Percentiles rank a stretch among this genome's conserved stretches.
These are phyloP conservation scores for Jatropha podagrica DNA, from an alignment of 441 rosid species.

Conservation along the genomic window DNA sequence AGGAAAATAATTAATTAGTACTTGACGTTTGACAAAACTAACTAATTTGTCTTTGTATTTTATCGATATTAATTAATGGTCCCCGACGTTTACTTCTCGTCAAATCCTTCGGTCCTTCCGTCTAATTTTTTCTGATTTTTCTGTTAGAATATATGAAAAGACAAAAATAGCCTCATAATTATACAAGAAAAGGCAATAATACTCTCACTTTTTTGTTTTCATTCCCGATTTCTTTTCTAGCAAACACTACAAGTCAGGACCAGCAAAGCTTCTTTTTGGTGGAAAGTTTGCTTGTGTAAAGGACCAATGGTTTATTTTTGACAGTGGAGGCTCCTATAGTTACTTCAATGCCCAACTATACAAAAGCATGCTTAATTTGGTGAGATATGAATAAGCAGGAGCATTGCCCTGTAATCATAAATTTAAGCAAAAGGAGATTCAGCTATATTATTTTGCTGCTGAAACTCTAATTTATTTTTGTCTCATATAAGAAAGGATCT, in stretches of 20 bases:
- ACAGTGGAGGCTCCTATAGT: conserved; percentile 85
- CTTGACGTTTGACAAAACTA: too few relatives aligned
- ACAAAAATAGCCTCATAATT: too few relatives aligned
- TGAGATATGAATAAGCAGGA: conserved; percentile 26
- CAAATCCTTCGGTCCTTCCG: too few relatives aligned
- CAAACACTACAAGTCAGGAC: conserved; percentile 61
- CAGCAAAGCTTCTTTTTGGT: conserved; percentile 61
- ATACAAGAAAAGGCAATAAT: too few relatives aligned
- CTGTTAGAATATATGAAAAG: too few relatives aligned
- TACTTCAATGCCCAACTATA: conserved; percentile 56
- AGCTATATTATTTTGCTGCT: neutral
- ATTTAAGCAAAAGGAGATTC: neutral
- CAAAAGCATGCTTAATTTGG: conserved; percentile 43
- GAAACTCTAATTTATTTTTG: conserved; percentile 10
- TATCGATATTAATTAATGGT: too few relatives aligned
- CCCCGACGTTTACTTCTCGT: too few relatives aligned
- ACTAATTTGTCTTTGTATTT: too few relatives aligned
- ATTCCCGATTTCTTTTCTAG: conserved; percentile 34
- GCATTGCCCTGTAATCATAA: neutral
- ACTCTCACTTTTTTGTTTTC: neutral
- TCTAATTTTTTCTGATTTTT: too few relatives aligned
- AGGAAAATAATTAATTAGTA: too few relatives aligned
- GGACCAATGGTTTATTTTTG: conserved; percentile 45
- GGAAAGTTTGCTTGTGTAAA: conserved; percentile 58
- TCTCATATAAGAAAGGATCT: conserved; percentile 59